Evolutionary conservation across 257 asterid genomes (phyloP).

Genomic region (Agastache rugosa): DNA sequence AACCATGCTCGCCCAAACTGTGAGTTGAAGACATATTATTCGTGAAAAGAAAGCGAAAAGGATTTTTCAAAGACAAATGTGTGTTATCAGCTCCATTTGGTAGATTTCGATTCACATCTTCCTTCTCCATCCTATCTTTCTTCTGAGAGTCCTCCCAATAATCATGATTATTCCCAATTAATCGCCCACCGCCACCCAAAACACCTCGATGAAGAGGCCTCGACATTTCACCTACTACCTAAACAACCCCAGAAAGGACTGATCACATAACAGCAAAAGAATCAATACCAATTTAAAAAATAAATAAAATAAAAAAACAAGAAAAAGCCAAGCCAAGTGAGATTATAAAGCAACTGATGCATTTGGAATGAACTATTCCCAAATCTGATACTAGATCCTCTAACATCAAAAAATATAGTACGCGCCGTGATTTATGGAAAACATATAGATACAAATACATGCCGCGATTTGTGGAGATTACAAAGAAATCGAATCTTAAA

Average conservation of each 20-base stretch:
- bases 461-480: slow-evolving; percentile 36
- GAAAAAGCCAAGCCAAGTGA: not conserved
- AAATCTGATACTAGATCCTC: slow-evolving; percentile 35
- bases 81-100: slow-evolving; percentile 36
- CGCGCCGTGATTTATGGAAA: slow-evolving; percentile 24
- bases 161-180: slow-evolving; percentile 60
- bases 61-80: slow-evolving; percentile 54
- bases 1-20: slow-evolving; percentile 63
- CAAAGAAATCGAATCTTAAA: slow-evolving; percentile 26
- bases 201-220: slow-evolving; percentile 95
- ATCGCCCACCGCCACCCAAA: slow-evolving; percentile 69
- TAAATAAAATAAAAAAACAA: not conserved
- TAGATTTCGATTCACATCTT: slow-evolving; percentile 54
- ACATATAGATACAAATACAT: not conserved
- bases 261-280: slow-evolving; percentile 33
- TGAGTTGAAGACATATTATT: slow-evolving; percentile 68
- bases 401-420: not conserved
- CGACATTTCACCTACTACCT: slow-evolving; percentile 69
- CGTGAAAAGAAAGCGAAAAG: slow-evolving; percentile 58
- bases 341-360: not conserved
- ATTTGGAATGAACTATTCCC: slow-evolving; percentile 23
- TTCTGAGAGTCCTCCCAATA: slow-evolving; percentile 77
- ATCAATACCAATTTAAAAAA: not conserved
- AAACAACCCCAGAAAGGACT: slow-evolving; percentile 43
- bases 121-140: slow-evolving; percentile 85